These are phyloP conservation scores for Talaromyces borbonicus DNA, from an alignment of 495 filamentous ascomycete species.

Conservation along the genomic window DNA sequence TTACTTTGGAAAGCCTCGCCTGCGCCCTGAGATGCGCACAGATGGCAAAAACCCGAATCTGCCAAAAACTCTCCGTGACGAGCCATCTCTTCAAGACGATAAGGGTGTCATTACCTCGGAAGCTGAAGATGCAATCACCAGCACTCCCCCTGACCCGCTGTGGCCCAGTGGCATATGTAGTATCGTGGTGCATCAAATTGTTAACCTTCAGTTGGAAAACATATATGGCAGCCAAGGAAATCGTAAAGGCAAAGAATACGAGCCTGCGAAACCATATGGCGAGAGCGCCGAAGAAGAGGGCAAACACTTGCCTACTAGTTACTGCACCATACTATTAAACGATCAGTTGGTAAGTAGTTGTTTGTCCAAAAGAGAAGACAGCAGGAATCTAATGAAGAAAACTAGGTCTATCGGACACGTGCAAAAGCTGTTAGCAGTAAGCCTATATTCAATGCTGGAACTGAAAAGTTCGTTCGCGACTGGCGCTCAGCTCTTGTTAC, in stretches of 20 bases:
- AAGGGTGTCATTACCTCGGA: conserved; percentile 67
- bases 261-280: conserved; percentile 79
- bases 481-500: conserved; percentile 84
- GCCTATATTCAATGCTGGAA: conserved; percentile 94
- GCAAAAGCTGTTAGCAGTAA: conserved; percentile 85
- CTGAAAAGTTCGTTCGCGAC: conserved; percentile 88
- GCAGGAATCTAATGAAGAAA: conserved; percentile 13
- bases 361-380: background rate
- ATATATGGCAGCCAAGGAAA: conserved; percentile 50
- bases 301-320: conserved; percentile 70
- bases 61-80: conserved; percentile 58
- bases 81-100: conserved; percentile 76
- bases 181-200: conserved; percentile 86
- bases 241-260: conserved; percentile 72
- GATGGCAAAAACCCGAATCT: conserved; percentile 75
- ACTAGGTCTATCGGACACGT: conserved; percentile 67
- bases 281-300: conserved; percentile 73
- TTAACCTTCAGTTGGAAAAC: conserved; percentile 81
- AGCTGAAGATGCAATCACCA: conserved; percentile 72
- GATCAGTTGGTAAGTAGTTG: conserved; percentile 57
- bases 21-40: conserved; percentile 70
- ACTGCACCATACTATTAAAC: conserved; percentile 85
- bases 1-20: conserved; percentile 81
- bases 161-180: conserved; percentile 84
- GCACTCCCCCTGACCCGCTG: conserved; percentile 86